Base-by-base conservation (phyloP, 495 filamentous ascomycete genomes). In the Penicillium macrosclerotiorum region DNA sequence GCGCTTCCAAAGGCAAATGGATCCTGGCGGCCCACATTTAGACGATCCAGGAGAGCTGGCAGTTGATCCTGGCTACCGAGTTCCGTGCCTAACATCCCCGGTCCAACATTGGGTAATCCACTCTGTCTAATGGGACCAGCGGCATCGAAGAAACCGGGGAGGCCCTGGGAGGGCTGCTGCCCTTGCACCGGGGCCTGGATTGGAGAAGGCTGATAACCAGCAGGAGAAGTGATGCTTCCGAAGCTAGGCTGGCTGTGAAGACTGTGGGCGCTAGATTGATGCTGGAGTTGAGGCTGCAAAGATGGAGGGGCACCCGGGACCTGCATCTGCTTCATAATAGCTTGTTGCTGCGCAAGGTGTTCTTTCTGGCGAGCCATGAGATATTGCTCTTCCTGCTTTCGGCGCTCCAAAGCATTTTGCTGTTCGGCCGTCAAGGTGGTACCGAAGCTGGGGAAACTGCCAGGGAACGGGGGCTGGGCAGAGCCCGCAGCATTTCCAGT, bases 351-450 rank as follows among this genome's bases (percentile, higher is more conserved):
- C 27, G 86, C 84, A n/a, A 94, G 76, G 59, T 88, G 85, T 61
- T 98, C 93, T 47, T 95, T 86, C 63, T 97, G 92, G 8, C 92
- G 82, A 13, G 93, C 93, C 80, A 96, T 90, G 16, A 94, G 73
- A 65, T 95, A 94, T 57, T 98, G 93, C 60, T 98, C 93, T 59
- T 98, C 93, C 62, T 98, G 93, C 74, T 98, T 98, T 17, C 94
- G 78, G 30, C 93, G 78, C 64, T 98, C 93, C 8, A 98, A 73
- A 12, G 93, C 92, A 65, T 98, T 98, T 57, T 98, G 93, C 68
- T 98, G 93, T 54, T 95, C 90, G 0, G 93, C 93, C 2, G 93
- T 97, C 52, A 98, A 72, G 9, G 94, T 97, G 12, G 94, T 91
- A n/a, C 93, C 93, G 60, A 97, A 98, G 56, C 88, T 95, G 2